Percentiles rank a stretch among this genome's conserved stretches.
Conservation (phyloP, 1,284 basidiomycete genomes). For the Moesziomyces parantarcticus region DNA sequence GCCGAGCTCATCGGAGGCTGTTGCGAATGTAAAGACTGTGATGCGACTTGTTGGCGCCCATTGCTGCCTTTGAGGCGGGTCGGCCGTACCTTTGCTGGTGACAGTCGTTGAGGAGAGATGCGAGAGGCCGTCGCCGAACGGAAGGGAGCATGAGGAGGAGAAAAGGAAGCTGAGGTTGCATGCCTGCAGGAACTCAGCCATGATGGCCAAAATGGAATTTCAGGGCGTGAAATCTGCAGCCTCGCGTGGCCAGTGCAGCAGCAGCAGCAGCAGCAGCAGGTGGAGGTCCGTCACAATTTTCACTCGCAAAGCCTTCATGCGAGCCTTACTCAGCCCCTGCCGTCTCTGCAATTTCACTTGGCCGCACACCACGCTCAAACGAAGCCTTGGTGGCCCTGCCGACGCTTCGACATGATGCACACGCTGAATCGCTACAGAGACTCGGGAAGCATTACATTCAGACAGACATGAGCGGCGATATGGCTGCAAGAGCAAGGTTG, state of each 20-base stretch:
- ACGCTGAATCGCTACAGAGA: too few relatives aligned
- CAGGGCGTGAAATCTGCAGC: not conserved
- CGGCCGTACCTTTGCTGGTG: not conserved
- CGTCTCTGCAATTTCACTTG: not conserved
- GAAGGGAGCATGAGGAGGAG: not conserved
- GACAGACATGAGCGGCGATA: too few relatives aligned
- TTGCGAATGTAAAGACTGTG: not conserved
- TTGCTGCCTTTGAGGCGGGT: not conserved
- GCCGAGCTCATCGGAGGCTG: conserved; percentile 18
- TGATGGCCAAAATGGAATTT: not conserved
- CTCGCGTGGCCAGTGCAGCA: too few relatives aligned
- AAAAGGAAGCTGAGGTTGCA: too few relatives aligned
- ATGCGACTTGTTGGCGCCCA: not conserved
- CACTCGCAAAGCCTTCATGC: not conserved
- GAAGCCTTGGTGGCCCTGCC: too few relatives aligned
- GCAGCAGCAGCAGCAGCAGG: not conserved
- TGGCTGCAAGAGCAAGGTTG: too few relatives aligned
- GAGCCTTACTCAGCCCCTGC: conserved; percentile 13
- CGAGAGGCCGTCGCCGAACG: not conserved
- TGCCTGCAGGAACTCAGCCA: conserved; percentile 22
- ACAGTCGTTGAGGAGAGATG: not conserved
- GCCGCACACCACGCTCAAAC: too few relatives aligned
- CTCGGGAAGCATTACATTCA: too few relatives aligned
- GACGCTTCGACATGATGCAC: too few relatives aligned
- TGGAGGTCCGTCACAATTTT: not conserved